Evolutionary conservation across 768 basidiomycete species (phyloP), one percentile per base, ranked within the genome.

Genomic region (Pleurotus cornucopiae): DNA sequence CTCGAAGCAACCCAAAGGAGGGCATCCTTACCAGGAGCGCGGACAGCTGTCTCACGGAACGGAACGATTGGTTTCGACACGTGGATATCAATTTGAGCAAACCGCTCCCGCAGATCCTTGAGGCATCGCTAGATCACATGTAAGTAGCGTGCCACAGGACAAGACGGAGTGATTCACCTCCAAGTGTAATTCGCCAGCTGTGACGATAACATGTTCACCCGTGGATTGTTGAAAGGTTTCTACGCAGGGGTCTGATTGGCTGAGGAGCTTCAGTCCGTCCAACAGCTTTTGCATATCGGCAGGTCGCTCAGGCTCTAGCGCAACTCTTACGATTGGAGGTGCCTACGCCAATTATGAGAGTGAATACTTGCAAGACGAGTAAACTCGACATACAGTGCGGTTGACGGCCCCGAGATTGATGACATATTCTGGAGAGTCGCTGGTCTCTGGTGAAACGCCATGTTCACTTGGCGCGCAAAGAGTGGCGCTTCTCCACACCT

Each of bases 141-240:
- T 56, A 38, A 46, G 23, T 52, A 41, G 57, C 5, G 3, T 48
- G 4, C 45, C 16, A 39, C 12, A 34, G 40, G 40, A 13, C 18
- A 30, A 30, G 5, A 47, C 5, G 34, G 34, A 34, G 6, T 34
- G 6, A 59, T 76, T 38, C 54, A 93, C 94, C 84, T 98, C 97
- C 21, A 98, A 74, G 70, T 98, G 97, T 46, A 99, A 73, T 66
- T 98, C 96, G 30, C 97, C 97, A 1, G 97, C 97, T 2, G 91
- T 91, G 58, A 98, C 71, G 60, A 99, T 97, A 55, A 99, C 97
- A 68, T 97, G 89, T 68, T 99, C 97, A 30, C 97, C 97, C 0
- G 95, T 97, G 63, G 92, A 84, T 70, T 98, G 97, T 62, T 98
- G 94, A 68, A 98, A 94, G 0, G 91, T 95, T 67, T 98, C 94